Evolutionary conservation across 352 stramenopile species (phyloP).

Genomic region (Phytophthora hybrid): DNA sequence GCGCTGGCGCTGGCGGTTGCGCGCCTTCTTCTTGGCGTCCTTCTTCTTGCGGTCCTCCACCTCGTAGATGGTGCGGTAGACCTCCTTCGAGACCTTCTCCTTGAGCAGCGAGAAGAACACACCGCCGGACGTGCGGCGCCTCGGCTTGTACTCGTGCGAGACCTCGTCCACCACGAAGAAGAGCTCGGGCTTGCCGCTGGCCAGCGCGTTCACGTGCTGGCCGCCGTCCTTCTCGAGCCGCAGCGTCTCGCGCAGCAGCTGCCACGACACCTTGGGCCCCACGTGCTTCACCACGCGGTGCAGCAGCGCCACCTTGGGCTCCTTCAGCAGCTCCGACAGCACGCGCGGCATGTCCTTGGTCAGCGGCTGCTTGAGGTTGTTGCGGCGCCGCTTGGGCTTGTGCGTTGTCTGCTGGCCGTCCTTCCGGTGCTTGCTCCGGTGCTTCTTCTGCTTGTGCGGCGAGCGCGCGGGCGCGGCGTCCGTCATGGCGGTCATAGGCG

Average conservation of each 20-base stretch:
- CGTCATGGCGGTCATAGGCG: slow-evolving; percentile 6
- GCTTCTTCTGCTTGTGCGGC: slow-evolving; percentile 7
- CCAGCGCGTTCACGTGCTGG: slow-evolving; percentile 57
- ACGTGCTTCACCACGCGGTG: slow-evolving; percentile 76
- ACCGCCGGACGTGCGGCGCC: slow-evolving; percentile 74
- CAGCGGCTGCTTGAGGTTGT: slow-evolving; percentile 56
- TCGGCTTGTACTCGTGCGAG: slow-evolving; percentile 52
- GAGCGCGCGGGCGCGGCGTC: slow-evolving; percentile 12
- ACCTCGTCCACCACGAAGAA: slow-evolving; percentile 56
- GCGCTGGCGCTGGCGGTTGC: slow-evolving; percentile 54
- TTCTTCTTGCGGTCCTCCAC: slow-evolving; percentile 82
- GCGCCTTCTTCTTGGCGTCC: slow-evolving; percentile 66
- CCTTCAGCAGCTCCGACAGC: slow-evolving; percentile 61
- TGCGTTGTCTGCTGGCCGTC: not conserved
- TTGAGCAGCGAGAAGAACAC: slow-evolving; percentile 78
- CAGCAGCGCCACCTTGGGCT: slow-evolving; percentile 75
- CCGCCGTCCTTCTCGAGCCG: slow-evolving; percentile 72
- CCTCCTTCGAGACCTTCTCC: slow-evolving; percentile 66
- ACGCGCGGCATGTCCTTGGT: slow-evolving; percentile 64
- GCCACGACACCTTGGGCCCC: slow-evolving; percentile 68
- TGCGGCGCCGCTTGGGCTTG: slow-evolving; percentile 42
- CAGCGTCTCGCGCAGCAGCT: slow-evolving; percentile 72
- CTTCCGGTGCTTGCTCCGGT: slow-evolving; percentile 15
- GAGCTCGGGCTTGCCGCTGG: slow-evolving; percentile 53
- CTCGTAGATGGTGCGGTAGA: slow-evolving; percentile 81